phyloP scores from a whole-genome alignment of 306 rosid species.

The Quercus engelmannii region DNA sequence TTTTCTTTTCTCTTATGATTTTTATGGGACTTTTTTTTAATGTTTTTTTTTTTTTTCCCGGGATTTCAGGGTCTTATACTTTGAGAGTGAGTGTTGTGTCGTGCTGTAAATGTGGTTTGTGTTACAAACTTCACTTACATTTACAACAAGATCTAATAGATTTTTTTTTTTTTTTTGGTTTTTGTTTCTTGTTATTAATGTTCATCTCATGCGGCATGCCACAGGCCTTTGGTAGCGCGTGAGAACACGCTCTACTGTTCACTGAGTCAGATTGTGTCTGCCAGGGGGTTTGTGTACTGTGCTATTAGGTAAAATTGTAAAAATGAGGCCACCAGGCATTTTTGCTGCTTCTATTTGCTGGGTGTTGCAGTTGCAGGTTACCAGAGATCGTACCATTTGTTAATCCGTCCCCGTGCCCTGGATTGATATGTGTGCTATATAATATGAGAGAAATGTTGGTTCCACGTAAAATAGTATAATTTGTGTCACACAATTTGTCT shows the following conservation, averaged over 20 bases:
- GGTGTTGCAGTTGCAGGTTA: too few species aligned
- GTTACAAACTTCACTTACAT: too few species aligned
- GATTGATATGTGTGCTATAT: too few species aligned
- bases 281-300: too few species aligned
- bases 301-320: too few species aligned
- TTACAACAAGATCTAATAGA: neutral
- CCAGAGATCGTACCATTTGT: too few species aligned
- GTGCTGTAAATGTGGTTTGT: too few species aligned
- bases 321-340: too few species aligned
- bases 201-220: too few species aligned
- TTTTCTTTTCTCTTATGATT: constrained; percentile 21
- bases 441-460: too few species aligned
- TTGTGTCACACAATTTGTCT: fast-evolving
- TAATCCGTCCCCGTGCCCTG: too few species aligned
- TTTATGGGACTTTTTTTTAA: constrained; percentile 23
- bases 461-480: fast-evolving
- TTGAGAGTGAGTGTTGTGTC: constrained; percentile 33
- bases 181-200: neutral
- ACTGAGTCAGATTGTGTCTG: neutral
- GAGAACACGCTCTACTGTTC: neutral
- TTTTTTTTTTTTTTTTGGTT: neutral
- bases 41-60: constrained; percentile 25
- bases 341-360: too few species aligned
- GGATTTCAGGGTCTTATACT: constrained; percentile 44
- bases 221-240: neutral